phyloP scores from a whole-genome alignment of 2,329 filamentous ascomycete species.

The Hirsutella minnesotensis region DNA sequence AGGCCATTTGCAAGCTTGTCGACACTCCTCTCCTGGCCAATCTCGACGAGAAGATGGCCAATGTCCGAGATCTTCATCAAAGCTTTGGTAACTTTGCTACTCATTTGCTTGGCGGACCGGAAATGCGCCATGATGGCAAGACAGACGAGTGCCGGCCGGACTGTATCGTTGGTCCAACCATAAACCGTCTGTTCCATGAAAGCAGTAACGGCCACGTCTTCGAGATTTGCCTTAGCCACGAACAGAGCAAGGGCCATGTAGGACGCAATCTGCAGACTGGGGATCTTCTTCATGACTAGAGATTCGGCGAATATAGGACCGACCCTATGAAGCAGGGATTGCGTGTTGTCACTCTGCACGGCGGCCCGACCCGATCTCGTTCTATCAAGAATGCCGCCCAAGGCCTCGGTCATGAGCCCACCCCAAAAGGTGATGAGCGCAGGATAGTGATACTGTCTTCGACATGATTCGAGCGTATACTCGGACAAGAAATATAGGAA shows the following conservation, averaged over 20 bases:
- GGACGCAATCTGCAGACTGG: slow-evolving; percentile 72
- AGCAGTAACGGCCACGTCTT: slow-evolving; percentile 68
- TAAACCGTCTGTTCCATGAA: slow-evolving; percentile 81
- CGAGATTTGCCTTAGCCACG: slow-evolving; percentile 68
- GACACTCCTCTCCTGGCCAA: slow-evolving; percentile 53
- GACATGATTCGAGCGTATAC: slow-evolving; percentile 66
- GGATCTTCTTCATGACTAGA: slow-evolving; percentile 60
- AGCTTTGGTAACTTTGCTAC: slow-evolving; percentile 56
- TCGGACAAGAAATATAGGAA: slow-evolving; percentile 69
- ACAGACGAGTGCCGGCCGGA: slow-evolving; percentile 64
- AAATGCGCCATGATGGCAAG: slow-evolving; percentile 74
- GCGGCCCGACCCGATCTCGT: slow-evolving; percentile 63
- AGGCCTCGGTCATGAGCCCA: slow-evolving; percentile 72
- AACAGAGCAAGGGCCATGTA: slow-evolving; percentile 87
- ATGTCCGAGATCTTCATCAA: slow-evolving; percentile 53
- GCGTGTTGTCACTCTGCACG: slow-evolving; percentile 69
- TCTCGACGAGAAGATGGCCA: slow-evolving; percentile 43
- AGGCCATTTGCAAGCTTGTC: slow-evolving; percentile 63
- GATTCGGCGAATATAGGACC: slow-evolving; percentile 64
- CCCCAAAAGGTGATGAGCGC: slow-evolving; percentile 84
- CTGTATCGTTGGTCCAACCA: slow-evolving; percentile 65
- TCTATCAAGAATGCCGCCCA: slow-evolving; percentile 70
- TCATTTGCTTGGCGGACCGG: slow-evolving; percentile 57
- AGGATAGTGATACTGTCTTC: slow-evolving; percentile 60
- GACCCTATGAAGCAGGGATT: slow-evolving; percentile 59